A percentile compares a stretch with the other conserved stretches of the same genome.
Evolutionary conservation across 2,329 filamentous ascomycete genomes (phyloP).

Genomic region (Penicillium sp.): DNA sequence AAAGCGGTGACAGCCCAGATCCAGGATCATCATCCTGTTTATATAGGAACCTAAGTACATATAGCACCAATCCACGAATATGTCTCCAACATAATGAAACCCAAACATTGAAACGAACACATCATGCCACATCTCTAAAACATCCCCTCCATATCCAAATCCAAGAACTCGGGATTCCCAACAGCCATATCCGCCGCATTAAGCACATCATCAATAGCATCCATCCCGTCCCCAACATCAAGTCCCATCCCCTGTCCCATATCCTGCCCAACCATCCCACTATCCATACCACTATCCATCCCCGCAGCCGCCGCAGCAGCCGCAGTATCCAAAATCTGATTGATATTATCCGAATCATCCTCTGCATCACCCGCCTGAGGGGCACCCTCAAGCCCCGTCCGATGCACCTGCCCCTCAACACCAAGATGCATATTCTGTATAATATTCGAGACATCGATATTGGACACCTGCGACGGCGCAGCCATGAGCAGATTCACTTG

Average conservation of each 20-base stretch:
- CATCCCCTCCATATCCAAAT: constrained; percentile 47
- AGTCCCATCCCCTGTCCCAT: constrained; percentile 28
- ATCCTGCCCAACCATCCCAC: constrained; percentile 15
- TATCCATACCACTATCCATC: constrained; percentile 25
- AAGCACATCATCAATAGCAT: constrained; percentile 45
- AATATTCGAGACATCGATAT: constrained; percentile 43
- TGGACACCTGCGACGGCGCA: constrained; percentile 38
- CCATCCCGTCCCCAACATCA: constrained; percentile 29
- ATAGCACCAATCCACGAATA: too few species aligned
- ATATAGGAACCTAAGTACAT: too few species aligned
- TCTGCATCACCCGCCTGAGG: constrained; percentile 15
- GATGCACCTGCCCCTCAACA: constrained; percentile 29
- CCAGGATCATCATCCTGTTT: too few species aligned
- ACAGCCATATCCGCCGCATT: constrained; percentile 44
- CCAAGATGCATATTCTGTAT: constrained; percentile 44
- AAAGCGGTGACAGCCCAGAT: too few species aligned
- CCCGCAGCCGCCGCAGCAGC: constrained; percentile 37
- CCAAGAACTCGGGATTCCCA: constrained; percentile 44
- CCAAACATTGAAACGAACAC: too few species aligned
- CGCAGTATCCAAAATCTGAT: constrained; percentile 41
- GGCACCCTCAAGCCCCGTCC: constrained; percentile 33
- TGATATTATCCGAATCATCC: constrained; percentile 35
- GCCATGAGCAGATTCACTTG: constrained; percentile 43
- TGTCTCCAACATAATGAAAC: too few species aligned
- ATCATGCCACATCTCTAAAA: constrained; percentile 25